Evolutionary conservation across 108 stramenopile species (phyloP).

Genomic region (Skeletonema tropicum): DNA sequence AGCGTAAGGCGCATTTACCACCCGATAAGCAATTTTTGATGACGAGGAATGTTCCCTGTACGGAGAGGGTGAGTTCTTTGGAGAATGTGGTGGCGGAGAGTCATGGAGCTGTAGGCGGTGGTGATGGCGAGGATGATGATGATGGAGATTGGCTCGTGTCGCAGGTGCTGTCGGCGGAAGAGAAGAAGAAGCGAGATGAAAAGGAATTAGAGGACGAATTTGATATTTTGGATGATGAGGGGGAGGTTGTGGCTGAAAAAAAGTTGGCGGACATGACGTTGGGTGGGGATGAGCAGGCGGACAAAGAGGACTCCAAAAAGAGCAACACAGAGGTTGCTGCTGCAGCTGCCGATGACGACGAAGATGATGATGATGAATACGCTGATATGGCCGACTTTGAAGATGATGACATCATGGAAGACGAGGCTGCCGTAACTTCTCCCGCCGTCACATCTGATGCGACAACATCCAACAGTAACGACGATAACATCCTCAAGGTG

Average conservation of each 20-base stretch:
- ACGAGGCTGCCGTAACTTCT: constrained; percentile 67
- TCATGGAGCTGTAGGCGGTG: constrained; percentile 1
- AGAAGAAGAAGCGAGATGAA: constrained; percentile 36
- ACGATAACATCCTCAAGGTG: constrained; percentile 71
- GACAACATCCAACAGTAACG: constrained; percentile 14
- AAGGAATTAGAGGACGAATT: constrained; percentile 76
- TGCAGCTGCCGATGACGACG: too few relatives aligned
- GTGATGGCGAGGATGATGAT: constrained; percentile 23
- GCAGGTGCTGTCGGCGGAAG: constrained; percentile 46
- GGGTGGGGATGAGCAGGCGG: neutral
- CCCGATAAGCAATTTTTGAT: constrained; percentile 91
- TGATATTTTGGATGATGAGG: constrained; percentile 86
- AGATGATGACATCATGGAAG: constrained; percentile 77
- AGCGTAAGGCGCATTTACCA: constrained; percentile 71
- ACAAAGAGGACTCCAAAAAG: neutral
- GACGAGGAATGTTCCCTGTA: constrained; percentile 91
- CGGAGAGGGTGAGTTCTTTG: constrained; percentile 69
- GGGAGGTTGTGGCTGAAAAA: constrained; percentile 53
- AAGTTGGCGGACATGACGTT: constrained; percentile 11
- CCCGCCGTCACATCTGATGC: constrained; percentile 16
- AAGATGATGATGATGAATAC: constrained; percentile 84
- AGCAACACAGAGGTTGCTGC: constrained; percentile 1
- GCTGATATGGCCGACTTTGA: constrained; percentile 92
- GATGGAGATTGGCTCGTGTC: constrained; percentile 82
- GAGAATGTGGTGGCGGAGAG: constrained; percentile 64